These are phyloP conservation scores for Rhododendron kiyosumense DNA, from an alignment of 148 eudicot genomes.

Conservation along the genomic window DNA sequence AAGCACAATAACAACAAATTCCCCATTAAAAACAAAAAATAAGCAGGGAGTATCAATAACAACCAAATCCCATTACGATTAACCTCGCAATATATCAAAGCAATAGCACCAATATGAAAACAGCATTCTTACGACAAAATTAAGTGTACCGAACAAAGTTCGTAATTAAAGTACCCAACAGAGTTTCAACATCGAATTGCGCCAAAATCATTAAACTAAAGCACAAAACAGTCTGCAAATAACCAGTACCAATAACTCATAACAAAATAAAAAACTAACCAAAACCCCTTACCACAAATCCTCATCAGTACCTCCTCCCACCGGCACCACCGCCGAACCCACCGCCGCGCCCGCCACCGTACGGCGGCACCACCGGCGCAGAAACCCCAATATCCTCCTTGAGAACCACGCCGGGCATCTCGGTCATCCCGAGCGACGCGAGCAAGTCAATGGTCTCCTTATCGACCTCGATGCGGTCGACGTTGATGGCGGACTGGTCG, in stretches of 20 bases:
- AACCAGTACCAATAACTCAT: background rate
- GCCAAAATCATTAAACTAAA: background rate
- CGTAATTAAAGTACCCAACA: background rate
- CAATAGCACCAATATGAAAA: background rate
- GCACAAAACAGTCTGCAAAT: background rate
- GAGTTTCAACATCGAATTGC: background rate
- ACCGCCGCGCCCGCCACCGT: slow-evolving; percentile 21
- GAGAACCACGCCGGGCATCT: slow-evolving; percentile 24
- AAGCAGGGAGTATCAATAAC: no score
- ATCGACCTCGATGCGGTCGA: slow-evolving; percentile 28
- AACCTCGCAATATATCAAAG: background rate
- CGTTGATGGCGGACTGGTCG: slow-evolving; percentile 27
- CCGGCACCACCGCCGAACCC: slow-evolving; percentile 11
- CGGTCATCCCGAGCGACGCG: slow-evolving; percentile 25
- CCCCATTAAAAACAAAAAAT: background rate
- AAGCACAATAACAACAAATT: background rate
- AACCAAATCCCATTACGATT: no score
- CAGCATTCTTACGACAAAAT: background rate
- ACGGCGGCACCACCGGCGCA: background rate
- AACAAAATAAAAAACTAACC: background rate
- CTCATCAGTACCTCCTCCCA: slow-evolving; percentile 21
- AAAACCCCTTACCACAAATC: background rate
- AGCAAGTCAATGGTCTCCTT: slow-evolving; percentile 33
- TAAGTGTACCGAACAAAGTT: background rate
- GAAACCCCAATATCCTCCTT: slow-evolving; percentile 18